phyloP scores from a whole-genome alignment of 768 basidiomycete species.

The Gelatoporia subvermispora region DNA sequence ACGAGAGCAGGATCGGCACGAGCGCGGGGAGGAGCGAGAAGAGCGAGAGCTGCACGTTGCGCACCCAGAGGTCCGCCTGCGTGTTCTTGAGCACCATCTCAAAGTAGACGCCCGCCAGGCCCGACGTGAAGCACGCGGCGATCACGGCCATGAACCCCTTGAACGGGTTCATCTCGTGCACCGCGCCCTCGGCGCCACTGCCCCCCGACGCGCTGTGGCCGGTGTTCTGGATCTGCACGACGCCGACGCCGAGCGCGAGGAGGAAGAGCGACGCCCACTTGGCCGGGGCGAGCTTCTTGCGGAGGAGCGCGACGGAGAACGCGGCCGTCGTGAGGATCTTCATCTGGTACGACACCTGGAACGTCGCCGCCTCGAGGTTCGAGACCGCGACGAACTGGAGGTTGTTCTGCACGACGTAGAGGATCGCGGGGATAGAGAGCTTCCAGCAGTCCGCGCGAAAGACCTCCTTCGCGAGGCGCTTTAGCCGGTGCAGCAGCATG shows the following conservation, averaged over 20 bases:
- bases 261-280: slow-evolving; percentile 87
- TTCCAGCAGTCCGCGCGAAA: slow-evolving; percentile 96
- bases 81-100: slow-evolving; percentile 96
- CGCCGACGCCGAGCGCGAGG: slow-evolving; percentile 83
- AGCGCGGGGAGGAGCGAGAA: slow-evolving; percentile 91
- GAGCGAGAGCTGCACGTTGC: slow-evolving; percentile 92
- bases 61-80: slow-evolving; percentile 88
- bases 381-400: slow-evolving; percentile 92
- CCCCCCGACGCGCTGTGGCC: slow-evolving; percentile 6
- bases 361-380: slow-evolving; percentile 92
- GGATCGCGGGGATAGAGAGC: slow-evolving; percentile 91
- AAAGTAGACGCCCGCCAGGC: slow-evolving; percentile 95
- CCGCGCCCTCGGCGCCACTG: neutral
- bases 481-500: slow-evolving; percentile 41
- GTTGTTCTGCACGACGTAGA: slow-evolving; percentile 95
- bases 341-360: slow-evolving; percentile 97
- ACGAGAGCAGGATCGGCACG: slow-evolving; percentile 61
- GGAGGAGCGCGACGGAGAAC: slow-evolving; percentile 79
- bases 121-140: slow-evolving; percentile 91
- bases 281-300: slow-evolving; percentile 61
- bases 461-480: slow-evolving; percentile 59
- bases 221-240: slow-evolving; percentile 52
- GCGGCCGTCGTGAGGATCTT: slow-evolving; percentile 93
- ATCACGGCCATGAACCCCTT: slow-evolving; percentile 89
- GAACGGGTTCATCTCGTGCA: slow-evolving; percentile 67